Evolutionary conservation across 108 stramenopile genomes (phyloP), one percentile per base, ranked within the genome.

Genomic region (Mediolabrus comicus): DNA sequence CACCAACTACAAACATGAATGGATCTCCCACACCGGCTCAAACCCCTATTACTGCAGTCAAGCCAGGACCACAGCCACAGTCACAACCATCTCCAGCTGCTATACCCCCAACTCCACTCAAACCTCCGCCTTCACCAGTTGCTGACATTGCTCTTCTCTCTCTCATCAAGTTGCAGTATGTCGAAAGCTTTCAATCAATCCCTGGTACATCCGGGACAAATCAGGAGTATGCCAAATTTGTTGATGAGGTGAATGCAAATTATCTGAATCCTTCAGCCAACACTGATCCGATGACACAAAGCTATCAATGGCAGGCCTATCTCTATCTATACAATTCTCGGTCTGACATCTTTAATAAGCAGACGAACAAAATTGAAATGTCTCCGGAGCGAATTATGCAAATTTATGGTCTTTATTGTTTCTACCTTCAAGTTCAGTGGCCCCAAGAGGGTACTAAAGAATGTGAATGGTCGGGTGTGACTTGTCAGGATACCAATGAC

Each of bases 301-400:
- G 59, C 49, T 32, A 59, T 13, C 69, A 69, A 53, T 69, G 69
- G 69, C 38, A 33, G 52, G 27, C 69, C 6, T 69, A 69, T 60
- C 2, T 24, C 16, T 69, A 57, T 24, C 25, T 69, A 31, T 35
- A 19, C 28, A 56, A 59, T 3, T 49, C 46, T 28, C 69, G 69
- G 11, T n/a, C 55, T 1, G 69, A 69, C 34, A 27, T 69, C 14
- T 25, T 59, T 22, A 32, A 69, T 59, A 59, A 60, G 24, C 11
- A 28, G 5, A 60, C 55, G 2, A 68, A 69, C 33, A 9, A 16
- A 22, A 41, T 56, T 12, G 29, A 35, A 19, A 60, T 69, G 69
- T 17, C 59, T 5, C 32, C 29, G 4, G 68, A 60, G 39, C 46
- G 56, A 10, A 60, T 69, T 24, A 43, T 59, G 32, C 69, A 69